Base-by-base conservation (phyloP, 139 green algal species). In the Edaphochlamys debaryana region DNA sequence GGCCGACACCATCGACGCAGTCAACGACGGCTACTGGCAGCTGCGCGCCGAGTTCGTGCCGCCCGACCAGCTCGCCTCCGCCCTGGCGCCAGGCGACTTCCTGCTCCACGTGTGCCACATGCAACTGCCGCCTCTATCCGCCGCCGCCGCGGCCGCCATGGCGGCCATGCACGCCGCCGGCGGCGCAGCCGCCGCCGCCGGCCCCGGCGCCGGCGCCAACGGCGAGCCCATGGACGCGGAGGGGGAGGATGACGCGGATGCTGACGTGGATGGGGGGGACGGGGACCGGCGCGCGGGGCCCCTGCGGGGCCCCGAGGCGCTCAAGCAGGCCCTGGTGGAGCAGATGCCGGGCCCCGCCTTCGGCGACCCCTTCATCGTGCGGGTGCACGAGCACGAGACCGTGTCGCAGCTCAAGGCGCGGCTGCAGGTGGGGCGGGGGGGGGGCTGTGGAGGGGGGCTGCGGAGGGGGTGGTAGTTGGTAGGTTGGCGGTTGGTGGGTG, bases 361-460 rank as follows among this genome's bases (percentile, higher is more conserved):
- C 88, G 94, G 95, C 4, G 95, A 99, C 50, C 97, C 97, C 4
- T 96, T 99, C 82, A 77, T 98, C 42, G 62, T 99, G 41, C 77
- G 82, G 8, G 80, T 99, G 9, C 66, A 52, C 0, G 78, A 87
- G 23, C 75, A 78, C 15, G 97, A 99, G 84, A 98, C 94, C 0
- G 60, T 99, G 40, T 91, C 64, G 7, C 69, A 94, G 36, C 36
- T 98, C 17, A 90, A 89, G 45, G 62, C 67, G 15, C 85, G 91
- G 25, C 92, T 98, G 63, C 92, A 98, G 89, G 75, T 89, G 29
- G 7, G 84, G 30, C 48, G 1, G 40, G 17, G 48, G 23, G 29
- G 27, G 27, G 4, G 20, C 27, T n/a, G n/a, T n/a, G n/a, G n/a
- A n/a, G n/a, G n/a, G n/a, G n/a, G n/a, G n/a, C n/a, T n/a, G n/a